A percentile compares a stretch with the other conserved stretches of the same genome.
phyloP scores from a whole-genome alignment of 768 basidiomycete species.

The Termitomyces bulborhizus region DNA sequence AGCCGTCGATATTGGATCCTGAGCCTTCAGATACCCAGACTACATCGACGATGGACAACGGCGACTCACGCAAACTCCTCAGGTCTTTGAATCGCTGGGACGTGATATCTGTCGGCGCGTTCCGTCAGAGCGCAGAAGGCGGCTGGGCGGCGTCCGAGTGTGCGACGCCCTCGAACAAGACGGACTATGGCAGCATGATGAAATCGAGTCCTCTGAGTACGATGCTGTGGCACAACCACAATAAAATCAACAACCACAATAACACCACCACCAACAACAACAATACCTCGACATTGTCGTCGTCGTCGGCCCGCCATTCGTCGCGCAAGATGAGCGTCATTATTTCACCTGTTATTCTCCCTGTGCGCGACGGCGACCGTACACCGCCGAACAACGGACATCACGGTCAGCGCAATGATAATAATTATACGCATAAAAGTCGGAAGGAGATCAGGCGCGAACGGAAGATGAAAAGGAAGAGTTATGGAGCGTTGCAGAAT shows the following conservation, averaged over 20 bases:
- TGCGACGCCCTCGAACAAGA: constrained; percentile 22
- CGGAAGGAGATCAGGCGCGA: constrained; percentile 63
- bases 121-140: constrained; percentile 39
- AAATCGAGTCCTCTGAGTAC: constrained; percentile 50
- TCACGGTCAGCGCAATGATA: constrained; percentile 30
- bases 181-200: constrained; percentile 43
- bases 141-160: constrained; percentile 31
- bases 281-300: no score
- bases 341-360: constrained; percentile 47
- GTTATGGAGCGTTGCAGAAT: constrained; percentile 35
- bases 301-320: constrained; percentile 17
- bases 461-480: constrained; percentile 62
- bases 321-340: constrained; percentile 27
- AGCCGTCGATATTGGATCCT: constrained; percentile 62
- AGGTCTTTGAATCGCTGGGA: constrained; percentile 67
- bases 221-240: constrained; percentile 46
- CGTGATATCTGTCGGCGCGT: constrained; percentile 63
- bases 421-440: constrained; percentile 40
- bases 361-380: constrained; percentile 45
- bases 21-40: constrained; percentile 34
- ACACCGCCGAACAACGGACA: constrained; percentile 40
- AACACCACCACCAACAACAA: no score
- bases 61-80: constrained; percentile 33
- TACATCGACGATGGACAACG: constrained; percentile 21
- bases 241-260: no score